Evolutionary conservation across 352 stramenopile genomes (phyloP), one percentile per base, ranked within the genome.

Genomic region (Globisporangium cystogenes): DNA sequence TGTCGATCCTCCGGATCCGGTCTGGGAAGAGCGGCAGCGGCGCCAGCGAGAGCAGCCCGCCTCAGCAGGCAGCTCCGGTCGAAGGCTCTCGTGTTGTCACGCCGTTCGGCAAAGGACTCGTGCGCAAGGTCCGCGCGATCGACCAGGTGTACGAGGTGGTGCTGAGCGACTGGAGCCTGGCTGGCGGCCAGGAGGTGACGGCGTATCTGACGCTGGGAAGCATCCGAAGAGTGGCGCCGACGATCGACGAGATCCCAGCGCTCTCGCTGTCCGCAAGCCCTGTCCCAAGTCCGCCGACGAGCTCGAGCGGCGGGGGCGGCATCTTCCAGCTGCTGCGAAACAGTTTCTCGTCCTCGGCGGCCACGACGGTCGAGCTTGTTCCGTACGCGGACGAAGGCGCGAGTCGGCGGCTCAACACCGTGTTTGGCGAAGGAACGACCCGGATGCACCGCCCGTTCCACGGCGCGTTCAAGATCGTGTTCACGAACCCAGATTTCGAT

Each of bases 241-340:
- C 53, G 1, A 50, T 71, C 24, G 59, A 86, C 26, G 65, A 76
- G 36, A 72, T 76, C 20, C 67, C 69, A 26, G 8, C 56, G 0
- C 53, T 82, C 14, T 55, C 72, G 40, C 55, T 79, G 4, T 50
- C 52, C 6, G 59, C 56, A 1, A 72, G 39, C 16, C 24, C 21
- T 18, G 21, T 26, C 16, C 14, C 53, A 2, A 43, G 62, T 21
- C 46, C 67, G 7, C 54, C 72, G n/a, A 59, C 70, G 31, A 75
- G 78, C 40, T 60, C 54, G 26, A 60, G 54, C 39, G 45, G 53
- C 5, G 76, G 81, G 8, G 62, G 75, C 20, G 78, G 81, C 0
- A 74, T 92, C 41, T 86, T 92, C 55, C 82, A 92, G 40, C 53
- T 92, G 15, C 79, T 92, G 40, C 70, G 76, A 5, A 76, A 81